Evolutionary conservation across 495 filamentous ascomycete genomes (phyloP), one percentile per base, ranked within the genome.

Genomic region (Aspergillus coremiiformis): DNA sequence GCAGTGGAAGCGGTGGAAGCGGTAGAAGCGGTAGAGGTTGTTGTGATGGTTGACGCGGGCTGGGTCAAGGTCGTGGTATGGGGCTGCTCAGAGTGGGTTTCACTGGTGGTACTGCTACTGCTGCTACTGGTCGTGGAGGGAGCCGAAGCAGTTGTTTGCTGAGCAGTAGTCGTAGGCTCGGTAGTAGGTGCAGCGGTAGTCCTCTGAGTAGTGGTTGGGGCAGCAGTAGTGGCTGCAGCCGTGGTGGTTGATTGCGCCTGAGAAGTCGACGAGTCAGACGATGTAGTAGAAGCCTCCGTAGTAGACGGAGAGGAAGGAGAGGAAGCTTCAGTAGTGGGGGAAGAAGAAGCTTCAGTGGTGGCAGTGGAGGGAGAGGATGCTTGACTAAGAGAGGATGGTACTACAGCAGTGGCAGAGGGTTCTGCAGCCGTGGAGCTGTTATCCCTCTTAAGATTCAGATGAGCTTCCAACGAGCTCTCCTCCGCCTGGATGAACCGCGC

Each of bases 401-500:
- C 27, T 26, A 48, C 10, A n/a, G 53, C 53, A 50, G 35, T 49
- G 56, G 49, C 23, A 26, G 53, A 39, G 23, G 53, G 32, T 19
- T 54, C 53, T 2, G 56, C 19, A 17, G 59, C 43, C 14, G 67
- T 66, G n/a, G 59, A 58, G 52, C 64, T 72, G 57, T 48, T 56
- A 52, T 74, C 63, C 22, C 74, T 64, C 56, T 71, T 77, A 44
- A 78, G 39, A 19, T 66, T 66, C 53, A 80, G 53, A 52, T 69
- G 62, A 39, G 54, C 67, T 15, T 73, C 77, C 54, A 78, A 62
- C 30, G 59, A 65, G 26, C 72, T 58, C 47, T 78, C 65, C 53
- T 78, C 75, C 23, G 61, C 61, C 60, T 75, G 64, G 47, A 79
- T 64, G 43, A 71, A 74, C 62, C 78, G 68, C 26, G 73, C 66